Base-by-base conservation (phyloP, 1,139 yeast species). In the Hanseniaspora gamundiae region DNA sequence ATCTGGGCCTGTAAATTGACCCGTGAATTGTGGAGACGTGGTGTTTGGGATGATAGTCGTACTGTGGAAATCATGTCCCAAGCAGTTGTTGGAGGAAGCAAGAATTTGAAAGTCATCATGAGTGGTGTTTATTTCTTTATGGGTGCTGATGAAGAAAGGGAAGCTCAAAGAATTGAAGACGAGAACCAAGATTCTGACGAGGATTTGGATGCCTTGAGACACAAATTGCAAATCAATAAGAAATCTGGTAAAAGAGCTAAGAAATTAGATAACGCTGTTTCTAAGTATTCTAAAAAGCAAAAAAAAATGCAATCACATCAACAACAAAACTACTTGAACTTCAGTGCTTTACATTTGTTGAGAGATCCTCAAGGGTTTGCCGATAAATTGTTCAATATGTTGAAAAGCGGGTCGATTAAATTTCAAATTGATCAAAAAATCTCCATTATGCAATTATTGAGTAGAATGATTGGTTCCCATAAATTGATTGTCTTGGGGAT, bases 301-400 rank as follows among this genome's bases (percentile, higher is more conserved):
- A 57, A 58, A 38, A 70, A 69, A 51, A 16, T 39, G 13, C 44
- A 42, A 36, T 21, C 43, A 11, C 44, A 44, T 27, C 71, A 68
- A 51, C 60, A 64, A 38, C 59, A 73, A 17, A 74, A 71, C 49
- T 84, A 78, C 54, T 71, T 91, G 55, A 93, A 93, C 60, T 93
- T 91, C 65, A 80, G 94, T 40, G 98, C 98, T 38, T 80, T 93
- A 45, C 98, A 91, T 64, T 67, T 91, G 48, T 70, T 91, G 45
- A 76, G 96, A 61, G 98, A 91, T 60, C 98, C 99, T 11, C 99
- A 93, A 63, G 95, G 95, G 6, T 91, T 91, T 66, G 95, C 97
- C 5, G 98, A 91, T 53, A 74, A 70, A 49, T 67, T 91, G 47
- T 91, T 79, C 57, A 73, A 74, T 27, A 74, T 91, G 48, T 71